Base-by-base conservation (phyloP, 2,329 filamentous ascomycete genomes). In the Apiospora saccharicola region DNA sequence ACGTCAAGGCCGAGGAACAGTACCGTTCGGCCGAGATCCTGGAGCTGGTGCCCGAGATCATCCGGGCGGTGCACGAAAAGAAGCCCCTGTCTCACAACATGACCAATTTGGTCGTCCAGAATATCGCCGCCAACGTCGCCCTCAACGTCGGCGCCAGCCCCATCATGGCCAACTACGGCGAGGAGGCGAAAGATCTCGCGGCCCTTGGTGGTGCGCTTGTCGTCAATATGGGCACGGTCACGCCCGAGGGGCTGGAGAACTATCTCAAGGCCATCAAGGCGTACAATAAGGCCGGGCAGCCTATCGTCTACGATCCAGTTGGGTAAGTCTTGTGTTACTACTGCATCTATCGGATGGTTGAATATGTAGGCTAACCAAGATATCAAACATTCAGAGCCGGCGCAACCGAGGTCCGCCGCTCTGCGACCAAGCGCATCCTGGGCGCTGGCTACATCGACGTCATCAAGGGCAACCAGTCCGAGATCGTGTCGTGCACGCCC, bases 21-120 rank as follows among this genome's bases (percentile, higher is more conserved):
- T 71, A 68, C 67, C 26, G 76, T 1, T 72, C 72, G 2, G 70
- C 74, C 34, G 72, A 78, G 8, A 70, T 84, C 13, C n/a, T 84
- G 43, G 69, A 70, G 3, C 68, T 77, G 16, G 79, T 81, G 4
- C 80, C 82, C 1, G 78, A 78, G 53, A 83, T 93, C 24, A 85
- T 97, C 61, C 85, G 84, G 73, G 85, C 86, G 7, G 88, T 98
- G 68, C 89, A 89, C 6, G 81, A 85, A 2, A 86, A 83, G 61
- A 91, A 89, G 72, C 95, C 95, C 0, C 87, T 98, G 30, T 93
- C 93, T 69, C 96, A 98, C 83, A 98, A 98, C 83, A 98, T 98
- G 94, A 98, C 96, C 70, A 98, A 98, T 81, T 87, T 95, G 70
- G 96, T 98, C 0, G 96, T 98, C 30, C 95, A 98, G 79, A 98